These are phyloP conservation scores for Bipolaris victoriae DNA, from an alignment of 2,329 filamentous ascomycete genomes.

Conservation along the genomic window DNA sequence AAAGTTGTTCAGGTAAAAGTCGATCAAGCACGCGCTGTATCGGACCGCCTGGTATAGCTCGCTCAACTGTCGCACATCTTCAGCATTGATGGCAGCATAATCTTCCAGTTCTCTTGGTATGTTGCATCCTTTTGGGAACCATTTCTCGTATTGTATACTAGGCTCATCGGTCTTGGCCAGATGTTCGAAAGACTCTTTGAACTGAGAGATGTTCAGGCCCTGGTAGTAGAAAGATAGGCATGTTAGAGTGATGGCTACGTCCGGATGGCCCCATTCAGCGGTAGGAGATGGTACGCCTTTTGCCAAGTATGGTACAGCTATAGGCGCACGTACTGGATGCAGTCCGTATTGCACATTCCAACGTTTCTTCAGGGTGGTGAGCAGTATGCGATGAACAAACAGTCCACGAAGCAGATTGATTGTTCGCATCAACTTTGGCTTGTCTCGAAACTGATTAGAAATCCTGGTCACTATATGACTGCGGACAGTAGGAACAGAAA, in stretches of 20 bases:
- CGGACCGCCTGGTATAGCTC: conserved; percentile 50
- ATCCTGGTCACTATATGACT: conserved; percentile 25
- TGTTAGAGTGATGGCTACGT: conserved; percentile 55
- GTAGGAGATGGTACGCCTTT: conserved; percentile 68
- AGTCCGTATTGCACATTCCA: conserved; percentile 69
- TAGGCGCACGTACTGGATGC: conserved; percentile 57
- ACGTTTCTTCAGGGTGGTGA: conserved; percentile 65
- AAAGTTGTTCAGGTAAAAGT: conserved; percentile 70
- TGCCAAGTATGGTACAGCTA: conserved; percentile 68
- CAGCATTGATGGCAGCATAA: conserved; percentile 65
- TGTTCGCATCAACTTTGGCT: conserved; percentile 50
- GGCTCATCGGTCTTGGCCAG: conserved; percentile 64
- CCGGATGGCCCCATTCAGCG: conserved; percentile 72
- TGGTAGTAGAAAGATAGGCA: conserved; percentile 67
- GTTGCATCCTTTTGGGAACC: conserved; percentile 52
- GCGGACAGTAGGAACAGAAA: conserved; percentile 36
- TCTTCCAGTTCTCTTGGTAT: conserved; percentile 57
- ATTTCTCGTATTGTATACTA: conserved; percentile 62
- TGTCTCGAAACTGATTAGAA: conserved; percentile 41
- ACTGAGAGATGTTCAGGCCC: conserved; percentile 59
- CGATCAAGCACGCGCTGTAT: conserved; percentile 60
- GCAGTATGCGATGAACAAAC: conserved; percentile 64
- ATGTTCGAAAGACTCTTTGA: conserved; percentile 58
- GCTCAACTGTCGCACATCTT: conserved; percentile 59
- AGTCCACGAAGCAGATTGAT: conserved; percentile 68